Evolutionary conservation across 805 yeast genomes (phyloP).

Genomic region (Hanseniaspora vineae): DNA sequence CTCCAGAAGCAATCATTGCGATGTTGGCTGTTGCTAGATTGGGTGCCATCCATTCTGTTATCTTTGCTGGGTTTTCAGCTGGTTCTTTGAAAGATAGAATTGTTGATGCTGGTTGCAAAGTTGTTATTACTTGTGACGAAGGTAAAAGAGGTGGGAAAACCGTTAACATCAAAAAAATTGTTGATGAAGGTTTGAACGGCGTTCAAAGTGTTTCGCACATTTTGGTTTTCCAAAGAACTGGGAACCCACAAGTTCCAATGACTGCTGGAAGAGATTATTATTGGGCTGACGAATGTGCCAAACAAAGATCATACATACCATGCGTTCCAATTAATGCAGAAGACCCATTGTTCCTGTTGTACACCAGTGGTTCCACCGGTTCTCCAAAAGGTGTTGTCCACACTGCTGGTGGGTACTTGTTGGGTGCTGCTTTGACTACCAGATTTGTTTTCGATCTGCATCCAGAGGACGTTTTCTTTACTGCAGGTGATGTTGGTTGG

Average conservation of each 20-base stretch:
- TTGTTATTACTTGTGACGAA: conserved; percentile 89
- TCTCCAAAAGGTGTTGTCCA: conserved; percentile 98
- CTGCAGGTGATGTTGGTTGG: conserved; percentile 99
- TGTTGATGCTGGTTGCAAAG: conserved; percentile 71
- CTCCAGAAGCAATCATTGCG: conserved; percentile 91
- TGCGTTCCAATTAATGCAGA: conserved; percentile 81
- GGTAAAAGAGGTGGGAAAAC: conserved; percentile 92
- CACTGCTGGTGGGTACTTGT: conserved; percentile 83
- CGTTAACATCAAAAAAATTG: conserved; percentile 84
- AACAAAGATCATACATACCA: conserved; percentile 75
- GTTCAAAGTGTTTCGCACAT: conserved; percentile 70
- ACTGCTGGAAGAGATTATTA: conserved; percentile 72
- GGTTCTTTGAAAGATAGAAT: conserved; percentile 88
- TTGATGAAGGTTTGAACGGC: conserved; percentile 78
- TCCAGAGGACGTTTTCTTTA: conserved; percentile 75
- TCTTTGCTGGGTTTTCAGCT: conserved; percentile 93
- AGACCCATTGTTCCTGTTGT: conserved; percentile 89
- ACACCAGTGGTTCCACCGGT: conserved; percentile 97
- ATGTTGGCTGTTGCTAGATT: conserved; percentile 84
- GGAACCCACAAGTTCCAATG: conserved; percentile 58
- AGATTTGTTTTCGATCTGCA: conserved; percentile 90
- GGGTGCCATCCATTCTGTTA: conserved; percentile 93
- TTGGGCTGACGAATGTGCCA: conserved; percentile 87
- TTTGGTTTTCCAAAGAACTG: conserved; percentile 81
- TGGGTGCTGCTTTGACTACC: conserved; percentile 86